Base-by-base conservation (phyloP, 257 asterid genomes). In the Echium plantagineum region DNA sequence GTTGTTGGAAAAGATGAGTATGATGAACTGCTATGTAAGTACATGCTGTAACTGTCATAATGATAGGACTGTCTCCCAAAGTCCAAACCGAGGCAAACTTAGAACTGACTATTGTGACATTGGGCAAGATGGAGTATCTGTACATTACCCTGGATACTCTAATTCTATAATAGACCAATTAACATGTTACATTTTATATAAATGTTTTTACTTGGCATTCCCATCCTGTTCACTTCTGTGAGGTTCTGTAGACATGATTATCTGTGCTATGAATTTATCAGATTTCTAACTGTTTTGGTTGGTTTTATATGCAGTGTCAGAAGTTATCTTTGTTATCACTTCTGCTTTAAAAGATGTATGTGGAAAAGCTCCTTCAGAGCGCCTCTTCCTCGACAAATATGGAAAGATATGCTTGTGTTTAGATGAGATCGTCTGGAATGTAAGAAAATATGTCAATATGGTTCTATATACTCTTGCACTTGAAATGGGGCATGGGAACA, bases 381-480 rank as follows among this genome's bases (percentile, higher is more conserved):
- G 94, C 59, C 89, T 88, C 67, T 91, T 91, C 69, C 94, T 88
- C 19, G 98, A 91, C 77, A 88, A 88, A 72, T 91, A 91, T 65
- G 98, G 97, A 60, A 93, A 84, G 75, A 83, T 93, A 64, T 93
- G 98, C 77, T 73, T 93, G 86, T 89, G 91, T 77, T 67, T 89
- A 77, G 98, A 93, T 77, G 98, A 93, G 81, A 89, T 93, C 72
- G 95, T 93, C 54, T 88, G 97, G 94, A 82, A 85, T 95, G 98
- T 89, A 49, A 77, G 77, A 17, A 28, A 35, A 22, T 56, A 17
- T 32, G 7, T 59, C 64, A n/a, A n/a, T 53, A 21, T 47, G 21
- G 18, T 69, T 21, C 55, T 62, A 21, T 28, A 32, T 49, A 21
- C 19, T 58, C 54, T 7, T 71, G 13, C 35, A 16, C 17, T 16